These are phyloP conservation scores for Skeletonema potamos DNA, from an alignment of 108 stramenopile species.

Conservation along the genomic window DNA sequence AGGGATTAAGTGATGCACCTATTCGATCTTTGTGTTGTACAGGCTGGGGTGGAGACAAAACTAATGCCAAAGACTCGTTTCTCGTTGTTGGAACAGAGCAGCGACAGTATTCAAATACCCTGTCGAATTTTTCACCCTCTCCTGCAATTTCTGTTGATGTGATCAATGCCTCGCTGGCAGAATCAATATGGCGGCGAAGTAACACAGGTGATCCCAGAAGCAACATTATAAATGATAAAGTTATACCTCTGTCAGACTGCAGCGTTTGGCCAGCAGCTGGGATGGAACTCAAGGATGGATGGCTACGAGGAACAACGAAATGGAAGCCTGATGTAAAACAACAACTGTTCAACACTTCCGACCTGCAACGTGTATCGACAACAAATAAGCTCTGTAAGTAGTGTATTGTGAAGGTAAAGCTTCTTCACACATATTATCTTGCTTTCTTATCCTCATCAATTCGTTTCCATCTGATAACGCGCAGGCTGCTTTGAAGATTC, in stretches of 20 bases:
- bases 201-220: neutral
- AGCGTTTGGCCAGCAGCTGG: slow-evolving; percentile 42
- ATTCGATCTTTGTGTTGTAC: slow-evolving; percentile 26
- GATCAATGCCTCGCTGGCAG: slow-evolving; percentile 16
- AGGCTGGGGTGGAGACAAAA: slow-evolving; percentile 19
- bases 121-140: too few relatives aligned
- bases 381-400: slow-evolving; percentile 38
- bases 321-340: slow-evolving; percentile 1
- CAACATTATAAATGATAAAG: too few relatives aligned
- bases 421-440: neutral
- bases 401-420: neutral
- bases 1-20: slow-evolving; percentile 19
- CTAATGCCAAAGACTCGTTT: neutral
- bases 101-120: slow-evolving; percentile 13
- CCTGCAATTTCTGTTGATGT: slow-evolving; percentile 41
- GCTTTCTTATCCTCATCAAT: neutral
- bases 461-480: neutral
- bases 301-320: slow-evolving; percentile 3
- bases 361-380: slow-evolving; percentile 18
- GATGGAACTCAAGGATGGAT: slow-evolving; percentile 43
- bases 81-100: slow-evolving; percentile 29
- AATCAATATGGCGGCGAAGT: slow-evolving; percentile 14
- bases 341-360: neutral
- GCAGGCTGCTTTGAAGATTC: slow-evolving; percentile 35
- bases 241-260: slow-evolving; percentile 19